These are phyloP conservation scores for Ustilago hordei DNA, from an alignment of 1,284 basidiomycete genomes.

Conservation along the genomic window DNA sequence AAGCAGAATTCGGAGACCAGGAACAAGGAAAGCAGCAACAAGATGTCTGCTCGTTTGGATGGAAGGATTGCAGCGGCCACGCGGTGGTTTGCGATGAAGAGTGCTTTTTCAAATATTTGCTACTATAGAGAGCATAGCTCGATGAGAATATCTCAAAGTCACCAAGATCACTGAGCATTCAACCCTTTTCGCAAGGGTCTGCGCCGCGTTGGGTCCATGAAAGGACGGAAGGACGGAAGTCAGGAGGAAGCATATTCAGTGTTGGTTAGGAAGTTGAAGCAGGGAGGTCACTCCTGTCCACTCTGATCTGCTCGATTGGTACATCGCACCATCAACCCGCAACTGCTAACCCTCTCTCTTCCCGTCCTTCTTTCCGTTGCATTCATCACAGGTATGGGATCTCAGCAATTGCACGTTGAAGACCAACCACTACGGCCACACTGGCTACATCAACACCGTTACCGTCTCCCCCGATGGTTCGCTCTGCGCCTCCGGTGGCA, in stretches of 20 bases:
- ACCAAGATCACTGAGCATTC: constrained; percentile 80
- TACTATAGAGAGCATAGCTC: constrained; percentile 80
- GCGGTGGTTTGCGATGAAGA: constrained; percentile 69
- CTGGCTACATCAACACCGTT: constrained; percentile 98
- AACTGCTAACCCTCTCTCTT: constrained; percentile 12
- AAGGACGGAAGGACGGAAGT: background rate
- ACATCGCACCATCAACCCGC: background rate
- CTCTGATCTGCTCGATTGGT: constrained; percentile 13
- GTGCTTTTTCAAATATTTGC: constrained; percentile 77
- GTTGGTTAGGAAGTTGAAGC: background rate
- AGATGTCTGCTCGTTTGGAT: background rate
- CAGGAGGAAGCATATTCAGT: background rate
- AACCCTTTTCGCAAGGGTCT: constrained; percentile 8
- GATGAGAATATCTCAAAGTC: constrained; percentile 78
- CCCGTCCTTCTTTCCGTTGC: constrained; percentile 2
- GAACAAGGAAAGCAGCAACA: background rate
- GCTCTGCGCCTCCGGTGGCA: constrained; percentile 97
- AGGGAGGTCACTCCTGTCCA: background rate
- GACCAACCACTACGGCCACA: constrained; percentile 99
- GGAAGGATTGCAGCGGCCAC: background rate
- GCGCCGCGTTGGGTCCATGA: constrained; percentile 6
- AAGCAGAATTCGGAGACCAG: constrained; percentile 59
- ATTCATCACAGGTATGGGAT: constrained; percentile 94
- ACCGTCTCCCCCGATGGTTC: constrained; percentile 99
- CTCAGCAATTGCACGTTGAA: constrained; percentile 99